Base-by-base conservation (phyloP, 331 rosid genomes). In the Rosa hybrid region DNA sequence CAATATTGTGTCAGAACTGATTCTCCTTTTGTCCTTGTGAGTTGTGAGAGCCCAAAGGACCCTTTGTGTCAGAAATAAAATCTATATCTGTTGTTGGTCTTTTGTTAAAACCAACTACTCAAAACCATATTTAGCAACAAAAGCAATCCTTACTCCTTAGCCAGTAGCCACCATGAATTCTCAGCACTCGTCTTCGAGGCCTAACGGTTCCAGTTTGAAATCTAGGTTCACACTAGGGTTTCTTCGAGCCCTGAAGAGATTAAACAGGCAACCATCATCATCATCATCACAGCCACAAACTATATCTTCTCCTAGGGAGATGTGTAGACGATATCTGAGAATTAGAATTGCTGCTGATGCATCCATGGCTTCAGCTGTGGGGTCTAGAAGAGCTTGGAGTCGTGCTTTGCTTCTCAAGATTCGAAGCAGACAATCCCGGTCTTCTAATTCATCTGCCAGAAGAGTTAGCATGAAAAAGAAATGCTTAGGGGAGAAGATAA, bases 311-410 rank as follows among this genome's bases (percentile, higher is more conserved):
- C 65, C 73, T 0, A 71, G 13, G 64, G 87, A 80, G 81, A 76
- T 80, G 64, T 77, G 59, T 41, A 49, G 49, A 17, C 23, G 81
- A 77, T 84, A 21, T 54, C 74, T 63, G 49, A 76, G 57, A 65
- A 71, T 84, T 14, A 84, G 72, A 81, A 42, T 56, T 44, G 84
- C 87, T 30, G 76, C 87, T 17, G 76, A 84, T 54, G 79, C 81
- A 18, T 71, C 87, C 21, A 84, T 84, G 87, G 87, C 84, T 30
- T 76, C 68, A 9, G 84, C 87, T 6, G 84, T 84, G 18, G 84
- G 87, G 27, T 7, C 75, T 18, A 54, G 59, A 48, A 63, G 81
- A 56, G 79, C 84, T 64, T 84, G 84, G 86, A 83, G 86, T 23
- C 81, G 81, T 1, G 77, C 87, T 44, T 20, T 84, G 72, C 87